Evolutionary conservation across 108 stramenopile species (phyloP).

Genomic region (Seminavis robusta): DNA sequence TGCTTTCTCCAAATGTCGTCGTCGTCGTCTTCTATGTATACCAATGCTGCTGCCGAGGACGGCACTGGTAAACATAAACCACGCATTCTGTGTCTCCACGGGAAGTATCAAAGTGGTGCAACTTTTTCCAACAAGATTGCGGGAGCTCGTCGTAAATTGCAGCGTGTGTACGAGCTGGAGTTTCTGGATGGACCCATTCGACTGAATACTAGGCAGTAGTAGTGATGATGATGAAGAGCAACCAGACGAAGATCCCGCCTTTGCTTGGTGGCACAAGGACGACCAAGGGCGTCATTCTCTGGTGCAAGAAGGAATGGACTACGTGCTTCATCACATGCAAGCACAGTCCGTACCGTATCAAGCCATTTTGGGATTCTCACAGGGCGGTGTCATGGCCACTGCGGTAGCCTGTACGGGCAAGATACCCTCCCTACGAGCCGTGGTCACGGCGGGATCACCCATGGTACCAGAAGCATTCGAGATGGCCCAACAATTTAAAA

Average conservation of each 20-base stretch:
- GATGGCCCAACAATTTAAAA: conserved; percentile 13
- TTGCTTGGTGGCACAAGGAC: too few relatives aligned
- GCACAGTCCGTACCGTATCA: conserved; percentile 34
- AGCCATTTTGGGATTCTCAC: conserved; percentile 68
- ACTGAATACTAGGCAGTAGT: conserved; percentile 2
- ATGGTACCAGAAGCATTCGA: conserved; percentile 47
- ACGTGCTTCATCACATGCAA: conserved; percentile 31
- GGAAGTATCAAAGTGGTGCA: conserved; percentile 49
- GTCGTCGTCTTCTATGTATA: too few relatives aligned
- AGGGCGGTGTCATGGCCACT: conserved; percentile 65
- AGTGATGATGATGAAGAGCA: neutral
- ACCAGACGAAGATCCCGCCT: neutral
- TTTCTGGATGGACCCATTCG: conserved; percentile 64
- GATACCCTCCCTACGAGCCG: conserved; percentile 42
- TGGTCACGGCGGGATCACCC: conserved; percentile 72
- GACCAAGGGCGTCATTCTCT: conserved; percentile 33
- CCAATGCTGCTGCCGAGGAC: too few relatives aligned
- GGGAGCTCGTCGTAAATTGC: conserved; percentile 62
- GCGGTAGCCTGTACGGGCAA: conserved; percentile 50
- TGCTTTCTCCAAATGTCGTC: too few relatives aligned
- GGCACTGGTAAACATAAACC: too few relatives aligned
- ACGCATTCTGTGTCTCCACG: conserved; percentile 61
- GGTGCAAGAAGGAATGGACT: conserved; percentile 53
- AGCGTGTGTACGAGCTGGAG: conserved; percentile 47
- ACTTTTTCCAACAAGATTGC: conserved; percentile 65